Conservation (phyloP, 768 basidiomycete genomes). For the Amanita inopinata region DNA sequence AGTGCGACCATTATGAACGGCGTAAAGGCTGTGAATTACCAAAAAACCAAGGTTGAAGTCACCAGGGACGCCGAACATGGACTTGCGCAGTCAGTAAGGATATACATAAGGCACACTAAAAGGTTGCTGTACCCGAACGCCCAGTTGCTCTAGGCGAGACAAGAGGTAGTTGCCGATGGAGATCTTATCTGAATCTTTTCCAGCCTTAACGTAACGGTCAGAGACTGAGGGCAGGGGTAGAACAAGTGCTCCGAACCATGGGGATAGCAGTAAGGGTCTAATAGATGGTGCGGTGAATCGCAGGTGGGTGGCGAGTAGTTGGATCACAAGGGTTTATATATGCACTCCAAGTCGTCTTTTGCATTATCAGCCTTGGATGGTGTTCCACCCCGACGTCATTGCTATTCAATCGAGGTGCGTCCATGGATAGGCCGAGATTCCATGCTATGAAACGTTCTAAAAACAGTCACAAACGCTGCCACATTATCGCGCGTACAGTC, state of each 20-base stretch:
- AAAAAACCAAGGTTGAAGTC: conserved; percentile 74
- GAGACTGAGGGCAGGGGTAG: not conserved
- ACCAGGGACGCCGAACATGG: conserved; percentile 81
- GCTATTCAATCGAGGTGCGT: no score
- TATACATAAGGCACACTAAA: not conserved
- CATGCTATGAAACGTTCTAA: no score
- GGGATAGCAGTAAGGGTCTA: not conserved
- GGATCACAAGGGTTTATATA: no score
- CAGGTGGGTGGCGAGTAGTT: not conserved
- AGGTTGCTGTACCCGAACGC: conserved; percentile 40
- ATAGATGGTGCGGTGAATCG: not conserved
- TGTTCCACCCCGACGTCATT: not conserved
- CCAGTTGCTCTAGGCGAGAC: conserved; percentile 51
- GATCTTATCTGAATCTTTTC: conserved; percentile 33
- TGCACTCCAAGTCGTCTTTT: no score
- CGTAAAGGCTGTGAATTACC: conserved; percentile 19
- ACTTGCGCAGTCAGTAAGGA: conserved; percentile 27
- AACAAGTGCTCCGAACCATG: conserved; percentile 2
- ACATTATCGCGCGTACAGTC: no score
- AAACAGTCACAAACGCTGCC: no score
- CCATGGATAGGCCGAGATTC: no score
- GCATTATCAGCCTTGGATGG: no score
- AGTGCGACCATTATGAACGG: not conserved
- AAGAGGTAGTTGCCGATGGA: conserved; percentile 53
- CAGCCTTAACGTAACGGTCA: conserved; percentile 25